A percentile compares a stretch with the other conserved stretches of the same genome.
Conservation (phyloP, 2,329 filamentous ascomycete species). For the Anthostomella pinea region DNA sequence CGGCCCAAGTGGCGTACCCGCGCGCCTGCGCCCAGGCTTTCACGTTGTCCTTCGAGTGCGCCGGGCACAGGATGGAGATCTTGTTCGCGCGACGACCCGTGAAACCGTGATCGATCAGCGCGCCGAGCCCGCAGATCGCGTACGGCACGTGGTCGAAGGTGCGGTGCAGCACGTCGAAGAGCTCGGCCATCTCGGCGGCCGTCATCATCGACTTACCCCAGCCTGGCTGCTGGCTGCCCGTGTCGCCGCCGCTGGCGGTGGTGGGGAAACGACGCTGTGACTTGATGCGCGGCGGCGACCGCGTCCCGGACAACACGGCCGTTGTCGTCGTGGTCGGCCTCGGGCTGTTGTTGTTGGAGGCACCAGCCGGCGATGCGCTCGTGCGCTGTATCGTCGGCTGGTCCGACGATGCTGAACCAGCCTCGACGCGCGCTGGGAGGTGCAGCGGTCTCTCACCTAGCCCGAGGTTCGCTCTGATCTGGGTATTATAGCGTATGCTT, state of each 20-base stretch:
- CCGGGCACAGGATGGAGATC: slow-evolving; percentile 42
- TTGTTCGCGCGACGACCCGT: slow-evolving; percentile 25
- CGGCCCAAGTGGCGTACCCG: slow-evolving; percentile 34
- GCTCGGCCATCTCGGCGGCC: slow-evolving; percentile 31
- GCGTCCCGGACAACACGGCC: background rate
- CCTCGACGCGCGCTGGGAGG: slow-evolving; percentile 5
- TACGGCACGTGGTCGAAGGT: slow-evolving; percentile 44
- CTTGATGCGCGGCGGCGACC: background rate
- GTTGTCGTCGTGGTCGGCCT: background rate
- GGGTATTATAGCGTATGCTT: slow-evolving; percentile 16
- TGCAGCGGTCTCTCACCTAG: slow-evolving; percentile 5
- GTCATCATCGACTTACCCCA: slow-evolving; percentile 26
- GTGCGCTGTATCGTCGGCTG: too few species aligned
- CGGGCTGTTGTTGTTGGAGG: too few species aligned
- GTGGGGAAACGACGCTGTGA: slow-evolving; percentile 2
- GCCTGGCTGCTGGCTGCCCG: background rate
- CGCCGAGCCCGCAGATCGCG: slow-evolving; percentile 44
- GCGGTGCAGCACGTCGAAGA: slow-evolving; percentile 39
- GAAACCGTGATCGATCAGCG: slow-evolving; percentile 44
- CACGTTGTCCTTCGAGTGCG: slow-evolving; percentile 34
- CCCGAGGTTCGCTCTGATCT: slow-evolving; percentile 16
- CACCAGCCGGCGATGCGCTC: too few species aligned
- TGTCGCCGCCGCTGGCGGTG: background rate
- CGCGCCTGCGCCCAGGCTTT: slow-evolving; percentile 39
- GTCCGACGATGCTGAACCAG: slow-evolving; percentile 1